A percentile compares a stretch with the other conserved stretches of the same genome.
phyloP scores from a whole-genome alignment of 1,284 basidiomycete species.

The Heterobasidion annosum region DNA sequence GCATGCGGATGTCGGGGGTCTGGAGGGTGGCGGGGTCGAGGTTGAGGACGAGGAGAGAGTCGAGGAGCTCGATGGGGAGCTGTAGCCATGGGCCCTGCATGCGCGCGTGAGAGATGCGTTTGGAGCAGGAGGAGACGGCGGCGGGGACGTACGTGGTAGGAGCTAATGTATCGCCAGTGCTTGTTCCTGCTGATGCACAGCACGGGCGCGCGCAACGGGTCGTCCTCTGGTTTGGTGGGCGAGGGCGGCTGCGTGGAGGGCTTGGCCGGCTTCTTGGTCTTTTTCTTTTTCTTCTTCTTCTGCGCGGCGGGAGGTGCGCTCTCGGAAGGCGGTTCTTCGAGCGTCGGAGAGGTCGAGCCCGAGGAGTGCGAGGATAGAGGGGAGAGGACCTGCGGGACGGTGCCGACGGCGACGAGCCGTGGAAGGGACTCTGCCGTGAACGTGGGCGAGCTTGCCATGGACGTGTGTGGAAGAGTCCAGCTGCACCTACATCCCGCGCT shows the following conservation, averaged over 20 bases:
- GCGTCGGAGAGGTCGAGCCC: not conserved
- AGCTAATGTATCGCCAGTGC: slow-evolving; percentile 82
- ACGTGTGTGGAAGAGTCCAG: too few species aligned
- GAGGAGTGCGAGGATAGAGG: not conserved
- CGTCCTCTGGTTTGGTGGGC: slow-evolving; percentile 21
- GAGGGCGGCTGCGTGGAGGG: slow-evolving; percentile 28
- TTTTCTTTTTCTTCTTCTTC: slow-evolving; percentile 44
- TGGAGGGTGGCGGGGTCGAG: slow-evolving; percentile 58
- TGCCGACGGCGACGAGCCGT: not conserved
- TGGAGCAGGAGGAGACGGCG: too few species aligned
- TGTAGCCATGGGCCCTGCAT: slow-evolving; percentile 77
- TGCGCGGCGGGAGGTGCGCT: not conserved
- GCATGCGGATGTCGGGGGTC: slow-evolving; percentile 32
- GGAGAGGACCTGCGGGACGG: not conserved
- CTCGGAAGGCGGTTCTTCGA: not conserved
- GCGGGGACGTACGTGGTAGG: slow-evolving; percentile 59
- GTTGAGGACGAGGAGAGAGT: slow-evolving; percentile 70
- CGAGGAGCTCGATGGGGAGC: slow-evolving; percentile 73
- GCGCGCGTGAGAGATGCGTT: not conserved
- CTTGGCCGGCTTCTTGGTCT: slow-evolving; percentile 65
- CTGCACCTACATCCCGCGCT: too few species aligned
- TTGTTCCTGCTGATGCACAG: slow-evolving; percentile 80
- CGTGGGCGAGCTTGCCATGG: not conserved
- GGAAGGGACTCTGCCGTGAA: not conserved
- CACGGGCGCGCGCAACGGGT: slow-evolving; percentile 37